These are phyloP conservation scores for Meira nashicola DNA, from an alignment of 1,284 basidiomycete species.

Conservation along the genomic window DNA sequence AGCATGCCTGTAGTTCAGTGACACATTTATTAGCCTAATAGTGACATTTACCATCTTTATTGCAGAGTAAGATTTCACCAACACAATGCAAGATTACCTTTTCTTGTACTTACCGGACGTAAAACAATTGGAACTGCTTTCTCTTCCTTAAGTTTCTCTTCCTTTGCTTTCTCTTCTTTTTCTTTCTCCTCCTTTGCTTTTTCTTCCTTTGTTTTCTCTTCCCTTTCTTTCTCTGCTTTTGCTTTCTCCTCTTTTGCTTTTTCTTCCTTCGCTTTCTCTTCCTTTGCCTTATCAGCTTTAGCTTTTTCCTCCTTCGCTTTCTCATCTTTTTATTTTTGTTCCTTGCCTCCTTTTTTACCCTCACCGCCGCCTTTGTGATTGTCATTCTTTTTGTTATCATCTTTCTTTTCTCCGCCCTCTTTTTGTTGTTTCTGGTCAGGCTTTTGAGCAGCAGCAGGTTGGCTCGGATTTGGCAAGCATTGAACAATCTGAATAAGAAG, in stretches of 20 bases:
- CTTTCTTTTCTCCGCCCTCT: background rate
- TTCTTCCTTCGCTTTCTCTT: too few species aligned
- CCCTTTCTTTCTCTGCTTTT: too few species aligned
- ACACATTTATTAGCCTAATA: too few species aligned
- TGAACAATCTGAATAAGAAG: too few species aligned
- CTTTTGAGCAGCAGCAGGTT: background rate
- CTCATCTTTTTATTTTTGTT: too few species aligned
- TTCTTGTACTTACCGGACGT: constrained; percentile 5
- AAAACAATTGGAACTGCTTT: background rate
- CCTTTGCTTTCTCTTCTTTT: constrained; percentile 5
- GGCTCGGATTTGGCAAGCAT: background rate
- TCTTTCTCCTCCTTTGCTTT: background rate
- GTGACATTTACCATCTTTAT: too few species aligned
- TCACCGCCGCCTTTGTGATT: too few species aligned
- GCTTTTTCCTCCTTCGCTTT: too few species aligned
- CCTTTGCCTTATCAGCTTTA: too few species aligned
- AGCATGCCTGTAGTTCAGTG: too few species aligned
- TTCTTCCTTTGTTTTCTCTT: too few species aligned
- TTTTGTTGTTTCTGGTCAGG: background rate
- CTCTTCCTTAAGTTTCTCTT: background rate
- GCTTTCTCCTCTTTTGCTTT: too few species aligned
- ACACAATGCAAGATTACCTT: background rate
- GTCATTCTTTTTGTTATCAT: background rate
- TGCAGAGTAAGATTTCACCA: background rate
- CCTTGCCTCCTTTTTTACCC: background rate